A percentile compares a stretch with the other conserved stretches of the same genome.
Conservation (phyloP, 2,329 filamentous ascomycete genomes). For the Cercospora zeina region DNA sequence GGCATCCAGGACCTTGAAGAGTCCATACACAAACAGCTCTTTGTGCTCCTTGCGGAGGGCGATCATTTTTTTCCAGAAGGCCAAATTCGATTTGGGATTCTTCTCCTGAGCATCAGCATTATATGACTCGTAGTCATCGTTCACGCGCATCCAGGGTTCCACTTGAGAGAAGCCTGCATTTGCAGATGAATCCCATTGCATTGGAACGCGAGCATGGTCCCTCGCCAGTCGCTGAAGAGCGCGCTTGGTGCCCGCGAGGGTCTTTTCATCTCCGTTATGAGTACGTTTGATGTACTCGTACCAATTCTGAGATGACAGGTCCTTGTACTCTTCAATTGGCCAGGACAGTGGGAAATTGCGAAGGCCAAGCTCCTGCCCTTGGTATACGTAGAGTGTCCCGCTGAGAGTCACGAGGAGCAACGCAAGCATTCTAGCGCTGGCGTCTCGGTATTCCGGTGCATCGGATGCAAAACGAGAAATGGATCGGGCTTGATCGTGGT, state of each 20-base stretch:
- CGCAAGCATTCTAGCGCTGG: slow-evolving; percentile 58
- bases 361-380: slow-evolving; percentile 67
- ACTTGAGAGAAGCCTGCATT: slow-evolving; percentile 61
- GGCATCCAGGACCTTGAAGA: slow-evolving; percentile 24
- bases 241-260: neutral
- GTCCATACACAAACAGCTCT: slow-evolving; percentile 32
- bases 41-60: slow-evolving; percentile 28
- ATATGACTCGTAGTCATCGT: slow-evolving; percentile 10
- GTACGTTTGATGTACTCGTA: slow-evolving; percentile 48
- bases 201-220: slow-evolving; percentile 59
- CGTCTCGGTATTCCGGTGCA: slow-evolving; percentile 48
- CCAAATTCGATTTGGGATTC: slow-evolving; percentile 52
- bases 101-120: slow-evolving; percentile 48
- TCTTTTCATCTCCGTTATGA: slow-evolving; percentile 38
- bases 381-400: slow-evolving; percentile 61
- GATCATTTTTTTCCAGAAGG: slow-evolving; percentile 56
- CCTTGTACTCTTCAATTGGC: slow-evolving; percentile 45
- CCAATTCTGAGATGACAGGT: slow-evolving; percentile 52
- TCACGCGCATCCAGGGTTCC: slow-evolving; percentile 23
- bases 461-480: slow-evolving; percentile 58
- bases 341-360: slow-evolving; percentile 42
- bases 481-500: slow-evolving; percentile 63
- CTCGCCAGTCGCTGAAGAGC: slow-evolving; percentile 14
- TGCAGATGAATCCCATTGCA: slow-evolving; percentile 61
- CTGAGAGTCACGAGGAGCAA: slow-evolving; percentile 24